Percentiles rank a stretch among this genome's conserved stretches.
phyloP scores from a whole-genome alignment of 495 filamentous ascomycete genomes.

The Neurospora discreta region DNA sequence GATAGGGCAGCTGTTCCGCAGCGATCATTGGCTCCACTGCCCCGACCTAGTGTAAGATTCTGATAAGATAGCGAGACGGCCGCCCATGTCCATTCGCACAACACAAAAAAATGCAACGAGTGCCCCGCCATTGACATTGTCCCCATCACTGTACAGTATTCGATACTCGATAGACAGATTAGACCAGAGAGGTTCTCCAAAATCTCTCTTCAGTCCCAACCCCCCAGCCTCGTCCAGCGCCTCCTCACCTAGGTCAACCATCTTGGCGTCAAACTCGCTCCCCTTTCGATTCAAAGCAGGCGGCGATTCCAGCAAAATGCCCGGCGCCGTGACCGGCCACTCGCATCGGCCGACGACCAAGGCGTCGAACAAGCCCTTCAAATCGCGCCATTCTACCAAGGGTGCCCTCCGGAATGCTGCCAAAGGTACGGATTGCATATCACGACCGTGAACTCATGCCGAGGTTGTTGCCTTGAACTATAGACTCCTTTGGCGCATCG shows the following conservation, averaged over 20 bases:
- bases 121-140: slow-evolving; percentile 17
- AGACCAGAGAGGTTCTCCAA: slow-evolving; percentile 4
- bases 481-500: neutral
- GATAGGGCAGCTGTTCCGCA: neutral
- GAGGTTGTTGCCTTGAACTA: neutral
- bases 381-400: slow-evolving; percentile 82
- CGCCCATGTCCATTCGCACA: slow-evolving; percentile 10
- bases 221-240: neutral
- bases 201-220: slow-evolving; percentile 7
- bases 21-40: slow-evolving; percentile 11
- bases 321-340: slow-evolving; percentile 48
- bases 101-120: slow-evolving; percentile 14
- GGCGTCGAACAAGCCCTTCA: slow-evolving; percentile 73
- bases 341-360: slow-evolving; percentile 92
- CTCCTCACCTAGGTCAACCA: neutral
- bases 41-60: neutral
- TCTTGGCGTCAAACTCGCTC: slow-evolving; percentile 31
- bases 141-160: neutral
- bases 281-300: slow-evolving; percentile 83
- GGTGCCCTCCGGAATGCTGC: slow-evolving; percentile 65
- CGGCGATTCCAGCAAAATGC: slow-evolving; percentile 50
- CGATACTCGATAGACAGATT: neutral
- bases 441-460: slow-evolving; percentile 3
- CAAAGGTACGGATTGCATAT: slow-evolving; percentile 50
- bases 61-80: slow-evolving; percentile 17